Evolutionary conservation across 129 eudicot genomes (phyloP), one percentile per base, ranked within the genome.

Genomic region (Mikania micrantha): DNA sequence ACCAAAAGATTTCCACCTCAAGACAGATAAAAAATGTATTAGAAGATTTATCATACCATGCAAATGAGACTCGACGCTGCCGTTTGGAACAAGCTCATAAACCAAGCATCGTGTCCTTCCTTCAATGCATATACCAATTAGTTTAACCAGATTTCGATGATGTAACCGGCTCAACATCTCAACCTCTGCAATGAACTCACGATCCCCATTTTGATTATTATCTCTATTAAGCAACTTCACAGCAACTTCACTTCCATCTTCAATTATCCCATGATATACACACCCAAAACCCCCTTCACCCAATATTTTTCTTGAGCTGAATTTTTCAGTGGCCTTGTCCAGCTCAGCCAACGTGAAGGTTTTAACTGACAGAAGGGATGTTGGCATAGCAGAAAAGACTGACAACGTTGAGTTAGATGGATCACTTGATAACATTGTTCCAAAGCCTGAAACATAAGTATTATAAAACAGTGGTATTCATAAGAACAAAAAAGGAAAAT

Each of bases 231-330:
- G 95, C 73, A 90, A 81, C 64, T 94, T 94, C 12, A 90, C 97
- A 7, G 97, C 99, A 27, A 85, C 91, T 73, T 94, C 97, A 32
- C 75, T 65, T 70, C 94, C 88, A 74, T 94, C 91, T 79, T 78
- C 94, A 66, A 83, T 25, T 40, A 87, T 34, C 20, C 95, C 99
- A 62, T 82, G 94, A 82, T 89, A 94, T 41, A 94, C 99, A 29
- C 95, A 88, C 56, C 99, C 99, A 60, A 94, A 94, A 41, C 99
- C 99, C 72, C 99, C 99, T 87, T 90, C 99, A n/a, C 99, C 99
- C 75, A 94, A 66, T 19, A 94, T 79, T 76, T 79, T 87, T 64
- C 69, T 90, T 12, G 79, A 72, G 66, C 87, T 85, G 64, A 94
- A 94, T 53, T 82, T 83, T 25, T 87, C 97, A 6, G 99, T 94